These are phyloP conservation scores for Vitis labrusca DNA, from an alignment of 164 flowering plant genomes.

Conservation along the genomic window DNA sequence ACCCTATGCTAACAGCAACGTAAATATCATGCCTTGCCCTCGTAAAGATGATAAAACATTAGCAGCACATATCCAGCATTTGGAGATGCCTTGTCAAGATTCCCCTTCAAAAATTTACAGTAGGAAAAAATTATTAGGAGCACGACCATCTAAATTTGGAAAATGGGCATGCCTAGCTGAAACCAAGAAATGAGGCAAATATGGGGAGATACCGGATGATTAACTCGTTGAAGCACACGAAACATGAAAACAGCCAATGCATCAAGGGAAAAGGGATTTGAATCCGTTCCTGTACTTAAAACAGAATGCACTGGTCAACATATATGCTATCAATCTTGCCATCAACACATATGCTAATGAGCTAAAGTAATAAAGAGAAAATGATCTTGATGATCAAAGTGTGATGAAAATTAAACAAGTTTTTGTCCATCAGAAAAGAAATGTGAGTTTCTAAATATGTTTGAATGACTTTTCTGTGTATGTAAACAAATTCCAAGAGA, in stretches of 20 bases:
- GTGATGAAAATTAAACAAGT: too few relatives aligned
- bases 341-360: too few relatives aligned
- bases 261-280: constrained; percentile 94
- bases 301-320: not conserved
- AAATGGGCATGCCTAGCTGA: too few relatives aligned
- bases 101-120: constrained; percentile 55
- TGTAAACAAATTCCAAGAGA: not conserved
- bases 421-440: too few relatives aligned
- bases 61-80: constrained; percentile 94
- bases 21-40: constrained; percentile 67
- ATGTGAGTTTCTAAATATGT: too few relatives aligned
- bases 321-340: too few relatives aligned
- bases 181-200: not conserved
- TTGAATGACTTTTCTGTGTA: too few relatives aligned
- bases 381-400: too few relatives aligned
- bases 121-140: constrained; percentile 4
- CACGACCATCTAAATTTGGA: not conserved
- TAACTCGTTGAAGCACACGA: constrained; percentile 85
- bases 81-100: constrained; percentile 87
- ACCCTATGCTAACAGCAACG: not conserved
- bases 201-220: constrained; percentile 77
- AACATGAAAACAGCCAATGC: constrained; percentile 90
- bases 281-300: constrained; percentile 65
- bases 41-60: constrained; percentile 94
- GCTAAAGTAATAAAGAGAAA: too few relatives aligned